A percentile compares a stretch with the other conserved stretches of the same genome.
Conservation (phyloP, 495 filamentous ascomycete species). For the Arthonia radiata region DNA sequence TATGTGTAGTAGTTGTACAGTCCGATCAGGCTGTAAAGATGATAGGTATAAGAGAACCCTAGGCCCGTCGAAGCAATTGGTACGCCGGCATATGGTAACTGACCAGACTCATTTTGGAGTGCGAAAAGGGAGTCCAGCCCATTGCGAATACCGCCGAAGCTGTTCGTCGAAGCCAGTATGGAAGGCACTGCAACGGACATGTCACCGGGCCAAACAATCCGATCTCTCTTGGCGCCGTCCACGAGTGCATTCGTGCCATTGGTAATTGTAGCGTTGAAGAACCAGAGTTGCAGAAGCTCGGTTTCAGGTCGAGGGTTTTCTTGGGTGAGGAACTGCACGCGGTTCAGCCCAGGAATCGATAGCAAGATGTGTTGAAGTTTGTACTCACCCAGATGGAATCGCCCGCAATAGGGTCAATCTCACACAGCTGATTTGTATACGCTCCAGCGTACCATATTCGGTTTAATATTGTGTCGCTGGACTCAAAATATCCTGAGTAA, state of each 20-base stretch:
- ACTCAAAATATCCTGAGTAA: not conserved
- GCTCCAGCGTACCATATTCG: not conserved
- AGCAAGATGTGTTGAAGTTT: too few species aligned
- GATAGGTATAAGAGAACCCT: slow-evolving; percentile 12
- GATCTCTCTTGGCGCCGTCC: slow-evolving; percentile 33
- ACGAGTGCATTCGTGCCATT: slow-evolving; percentile 1
- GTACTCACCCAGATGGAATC: slow-evolving; percentile 16
- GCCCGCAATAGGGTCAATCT: slow-evolving; percentile 24
- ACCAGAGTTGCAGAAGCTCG: too few species aligned
- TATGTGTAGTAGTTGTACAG: slow-evolving; percentile 12
- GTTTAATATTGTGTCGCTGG: not conserved
- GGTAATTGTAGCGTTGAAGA: not conserved
- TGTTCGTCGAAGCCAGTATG: slow-evolving; percentile 20
- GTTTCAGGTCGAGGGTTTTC: too few species aligned
- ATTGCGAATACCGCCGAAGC: slow-evolving; percentile 20
- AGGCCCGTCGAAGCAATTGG: slow-evolving; percentile 6
- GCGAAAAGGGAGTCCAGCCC: slow-evolving; percentile 19
- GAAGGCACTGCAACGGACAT: slow-evolving; percentile 23
- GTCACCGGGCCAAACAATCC: slow-evolving; percentile 27
- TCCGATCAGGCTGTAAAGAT: slow-evolving; percentile 14
- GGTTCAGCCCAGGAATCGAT: too few species aligned
- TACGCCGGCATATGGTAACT: slow-evolving; percentile 10
- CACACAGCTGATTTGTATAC: slow-evolving; percentile 32
- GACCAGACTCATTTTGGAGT: slow-evolving; percentile 15
- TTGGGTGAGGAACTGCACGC: too few species aligned